A percentile compares a stretch with the other conserved stretches of the same genome.
Conservation (phyloP, 2,329 filamentous ascomycete genomes). For the Aspergillus oerlinghausenensis region DNA sequence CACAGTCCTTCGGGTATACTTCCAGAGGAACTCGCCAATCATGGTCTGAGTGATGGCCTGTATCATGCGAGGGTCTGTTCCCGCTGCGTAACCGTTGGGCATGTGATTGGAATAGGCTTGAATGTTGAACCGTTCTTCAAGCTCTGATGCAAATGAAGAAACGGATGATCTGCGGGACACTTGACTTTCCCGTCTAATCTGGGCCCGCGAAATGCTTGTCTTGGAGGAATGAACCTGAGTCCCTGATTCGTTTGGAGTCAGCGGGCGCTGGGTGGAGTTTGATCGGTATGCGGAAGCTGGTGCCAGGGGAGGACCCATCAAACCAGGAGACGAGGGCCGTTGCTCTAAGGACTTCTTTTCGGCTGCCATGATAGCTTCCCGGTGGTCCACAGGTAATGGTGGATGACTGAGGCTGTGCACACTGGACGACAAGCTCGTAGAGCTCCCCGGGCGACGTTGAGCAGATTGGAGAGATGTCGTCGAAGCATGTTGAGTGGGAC, state of each 20-base stretch:
- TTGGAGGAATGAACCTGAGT: slow-evolving; percentile 41
- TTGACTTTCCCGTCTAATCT: slow-evolving; percentile 40
- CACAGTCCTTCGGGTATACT: slow-evolving; percentile 94
- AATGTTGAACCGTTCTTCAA: slow-evolving; percentile 87
- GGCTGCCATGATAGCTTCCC: slow-evolving; percentile 76
- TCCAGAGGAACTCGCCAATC: slow-evolving; percentile 99
- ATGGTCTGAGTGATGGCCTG: slow-evolving; percentile 98
- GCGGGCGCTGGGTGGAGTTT: slow-evolving; percentile 49
- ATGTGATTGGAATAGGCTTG: slow-evolving; percentile 48
- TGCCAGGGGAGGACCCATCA: slow-evolving; percentile 80
- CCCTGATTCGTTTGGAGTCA: slow-evolving; percentile 55
- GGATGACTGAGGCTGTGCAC: slow-evolving; percentile 52
- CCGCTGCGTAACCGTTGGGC: slow-evolving; percentile 59
- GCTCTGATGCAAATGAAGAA: slow-evolving; percentile 90
- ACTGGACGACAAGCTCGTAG: slow-evolving; percentile 59
- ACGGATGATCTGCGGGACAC: slow-evolving; percentile 73
- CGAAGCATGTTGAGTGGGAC: slow-evolving; percentile 30
- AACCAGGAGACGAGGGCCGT: slow-evolving; percentile 37
- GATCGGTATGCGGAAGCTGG: slow-evolving; percentile 69
- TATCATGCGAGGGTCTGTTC: slow-evolving; percentile 95
- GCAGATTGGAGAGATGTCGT: slow-evolving; percentile 28
- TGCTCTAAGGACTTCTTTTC: slow-evolving; percentile 53
- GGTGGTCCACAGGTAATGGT: slow-evolving; percentile 77
- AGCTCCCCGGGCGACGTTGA: slow-evolving; percentile 63
- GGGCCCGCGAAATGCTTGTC: slow-evolving; percentile 58